A percentile compares a stretch with the other conserved stretches of the same genome.
Conservation (phyloP, 768 basidiomycete genomes). For the Leccinum longicurvipes region DNA sequence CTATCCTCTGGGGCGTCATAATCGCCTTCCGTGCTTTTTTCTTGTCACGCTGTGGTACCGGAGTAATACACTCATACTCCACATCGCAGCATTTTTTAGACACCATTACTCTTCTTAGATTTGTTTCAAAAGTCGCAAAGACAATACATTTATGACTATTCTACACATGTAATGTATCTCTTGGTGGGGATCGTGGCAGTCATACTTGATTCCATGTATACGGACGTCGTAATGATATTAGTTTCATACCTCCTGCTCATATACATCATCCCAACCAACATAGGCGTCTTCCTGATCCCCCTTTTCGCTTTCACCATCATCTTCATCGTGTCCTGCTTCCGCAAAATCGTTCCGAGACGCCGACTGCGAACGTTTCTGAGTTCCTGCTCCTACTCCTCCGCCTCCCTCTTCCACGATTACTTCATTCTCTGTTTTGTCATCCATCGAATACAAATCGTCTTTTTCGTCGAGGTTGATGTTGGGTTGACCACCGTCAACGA, state of each 20-base stretch:
- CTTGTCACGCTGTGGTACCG: slow-evolving; percentile 5
- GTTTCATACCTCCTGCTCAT: slow-evolving; percentile 65
- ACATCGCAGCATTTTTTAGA: slow-evolving; percentile 22
- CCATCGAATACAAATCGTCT: slow-evolving; percentile 52
- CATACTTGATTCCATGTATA: neutral
- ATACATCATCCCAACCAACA: slow-evolving; percentile 47
- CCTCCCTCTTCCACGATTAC: slow-evolving; percentile 39
- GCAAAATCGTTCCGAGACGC: slow-evolving; percentile 4
- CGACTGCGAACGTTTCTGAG: slow-evolving; percentile 34
- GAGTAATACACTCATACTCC: slow-evolving; percentile 3
- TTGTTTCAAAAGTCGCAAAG: slow-evolving; percentile 21
- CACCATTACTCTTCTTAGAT: slow-evolving; percentile 18
- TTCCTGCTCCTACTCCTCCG: slow-evolving; percentile 31
- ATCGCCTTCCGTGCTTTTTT: slow-evolving; percentile 4
- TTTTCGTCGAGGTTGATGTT: slow-evolving; percentile 37
- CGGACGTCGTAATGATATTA: neutral
- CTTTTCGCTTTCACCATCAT: slow-evolving; percentile 39
- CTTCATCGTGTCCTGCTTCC: slow-evolving; percentile 7
- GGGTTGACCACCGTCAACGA: slow-evolving; percentile 42
- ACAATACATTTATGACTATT: slow-evolving; percentile 30
- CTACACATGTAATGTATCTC: slow-evolving; percentile 22
- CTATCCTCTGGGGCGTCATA: slow-evolving; percentile 31
- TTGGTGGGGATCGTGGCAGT: slow-evolving; percentile 2
- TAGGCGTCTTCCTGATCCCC: slow-evolving; percentile 33
- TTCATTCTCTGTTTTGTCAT: slow-evolving; percentile 44